These are phyloP conservation scores for Umbilicus rupestris DNA, from an alignment of 164 flowering plant genomes.

Conservation along the genomic window DNA sequence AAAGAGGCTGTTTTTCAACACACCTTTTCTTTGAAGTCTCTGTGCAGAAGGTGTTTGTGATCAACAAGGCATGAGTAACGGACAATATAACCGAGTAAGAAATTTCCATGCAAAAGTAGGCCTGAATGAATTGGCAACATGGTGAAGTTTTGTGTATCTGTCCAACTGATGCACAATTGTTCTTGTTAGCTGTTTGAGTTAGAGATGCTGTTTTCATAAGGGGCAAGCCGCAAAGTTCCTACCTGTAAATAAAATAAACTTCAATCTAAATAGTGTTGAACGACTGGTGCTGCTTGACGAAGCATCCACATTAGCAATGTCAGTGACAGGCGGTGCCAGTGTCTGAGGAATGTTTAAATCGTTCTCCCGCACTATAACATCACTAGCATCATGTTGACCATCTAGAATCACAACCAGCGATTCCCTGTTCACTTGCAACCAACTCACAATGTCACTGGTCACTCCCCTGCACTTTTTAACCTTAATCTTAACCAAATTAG, in stretches of 20 bases:
- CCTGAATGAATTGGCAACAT: background rate
- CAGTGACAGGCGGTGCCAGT: conserved; percentile 24
- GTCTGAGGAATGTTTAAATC: conserved; percentile 18
- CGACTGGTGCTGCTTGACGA: conserved; percentile 23
- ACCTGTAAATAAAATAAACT: conserved; percentile 31
- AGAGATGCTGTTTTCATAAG: conserved; percentile 17
- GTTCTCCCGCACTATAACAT: conserved; percentile 33
- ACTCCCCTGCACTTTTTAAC: conserved; percentile 87
- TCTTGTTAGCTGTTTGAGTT: conserved; percentile 16
- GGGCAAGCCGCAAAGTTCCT: conserved; percentile 40
- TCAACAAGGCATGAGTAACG: conserved; percentile 1
- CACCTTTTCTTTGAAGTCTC: background rate
- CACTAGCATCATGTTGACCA: conserved; percentile 29
- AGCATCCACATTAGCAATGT: background rate
- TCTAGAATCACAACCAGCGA: conserved; percentile 60
- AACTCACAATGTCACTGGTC: conserved; percentile 47
- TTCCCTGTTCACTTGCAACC: conserved; percentile 46
- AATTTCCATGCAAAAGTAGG: background rate
- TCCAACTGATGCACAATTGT: background rate
- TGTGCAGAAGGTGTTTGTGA: background rate
- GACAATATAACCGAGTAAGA: background rate
- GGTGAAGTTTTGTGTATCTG: background rate
- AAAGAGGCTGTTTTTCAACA: background rate
- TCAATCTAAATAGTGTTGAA: conserved; percentile 19
- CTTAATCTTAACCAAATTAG: conserved; percentile 83